Percentiles rank a stretch among this genome's conserved stretches.
These are phyloP conservation scores for Pseudogymnoascus sp. DNA, from an alignment of 2,329 filamentous ascomycete genomes.

Conservation along the genomic window DNA sequence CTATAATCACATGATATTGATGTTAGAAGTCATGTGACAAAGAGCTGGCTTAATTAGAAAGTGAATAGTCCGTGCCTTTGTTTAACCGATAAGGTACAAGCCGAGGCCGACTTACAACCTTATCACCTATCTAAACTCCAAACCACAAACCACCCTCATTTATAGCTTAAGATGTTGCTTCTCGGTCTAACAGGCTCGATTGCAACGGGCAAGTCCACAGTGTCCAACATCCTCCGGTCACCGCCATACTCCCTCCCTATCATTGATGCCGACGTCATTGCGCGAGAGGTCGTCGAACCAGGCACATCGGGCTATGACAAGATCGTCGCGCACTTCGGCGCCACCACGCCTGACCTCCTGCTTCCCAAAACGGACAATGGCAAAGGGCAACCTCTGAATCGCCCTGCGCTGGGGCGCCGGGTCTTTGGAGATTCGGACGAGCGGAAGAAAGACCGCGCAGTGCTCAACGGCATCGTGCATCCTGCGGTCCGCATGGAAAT, in stretches of 20 bases:
- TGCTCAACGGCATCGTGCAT: conserved; percentile 86
- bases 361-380: conserved; percentile 50
- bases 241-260: conserved; percentile 81
- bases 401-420: conserved; percentile 72
- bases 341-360: conserved; percentile 79
- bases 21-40: too few species aligned
- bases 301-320: conserved; percentile 75
- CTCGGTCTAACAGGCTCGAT: conserved; percentile 96
- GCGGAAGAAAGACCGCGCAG: conserved; percentile 60
- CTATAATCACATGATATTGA: too few species aligned
- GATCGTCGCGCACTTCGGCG: conserved; percentile 73
- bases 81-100: too few species aligned
- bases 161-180: conserved; percentile 61
- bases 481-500: conserved; percentile 81
- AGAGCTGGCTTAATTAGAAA: too few species aligned
- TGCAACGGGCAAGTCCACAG: conserved; percentile 95
- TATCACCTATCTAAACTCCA: background rate
- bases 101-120: background rate
- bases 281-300: conserved; percentile 88
- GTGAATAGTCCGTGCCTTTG: too few species aligned
- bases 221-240: conserved; percentile 71
- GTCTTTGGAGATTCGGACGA: conserved; percentile 78
- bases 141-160: background rate
- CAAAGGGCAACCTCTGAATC: conserved; percentile 69
- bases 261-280: conserved; percentile 88